Evolutionary conservation across 768 basidiomycete species (phyloP), one percentile per base, ranked within the genome.

Genomic region (Russula sp.): DNA sequence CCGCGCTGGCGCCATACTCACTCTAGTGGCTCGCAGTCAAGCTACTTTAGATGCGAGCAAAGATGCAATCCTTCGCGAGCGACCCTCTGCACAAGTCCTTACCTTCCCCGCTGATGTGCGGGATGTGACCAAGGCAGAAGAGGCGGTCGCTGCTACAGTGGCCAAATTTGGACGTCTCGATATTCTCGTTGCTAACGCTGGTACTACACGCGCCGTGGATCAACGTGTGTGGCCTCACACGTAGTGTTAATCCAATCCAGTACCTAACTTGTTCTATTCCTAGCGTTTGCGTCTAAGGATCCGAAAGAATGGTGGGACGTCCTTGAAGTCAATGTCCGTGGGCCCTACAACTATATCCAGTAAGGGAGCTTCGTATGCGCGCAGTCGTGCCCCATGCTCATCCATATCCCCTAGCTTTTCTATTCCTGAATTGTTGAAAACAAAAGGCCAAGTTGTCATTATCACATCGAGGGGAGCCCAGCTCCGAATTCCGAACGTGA

Each of bases 261-360:
- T 16, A 16, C 5, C 56, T 45, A 34, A 47, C 32, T n/a, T 43
- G 36, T 18, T 14, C 20, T 39, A 6, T 20, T 7, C 39, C 16
- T 34, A 57, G 56, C 35, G 2, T 57, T 57, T 14, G 56, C 56
- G 9, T 22, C 20, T 29, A 35, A 22, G 20, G 58, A 51, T 29
- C 18, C 48, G n/a, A 49, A 39, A 2, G 48, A n/a, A 32, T 59
- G 58, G 58, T 51, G 58, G 58, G 29, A 59, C 8, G 34, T 51
- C 8, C n/a, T 51, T 16, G 58, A 59, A 7, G 39, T 51, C 32
- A 59, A 59, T n/a, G 13, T 59, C 14, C 52, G 42, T 34, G 59
- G 51, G 4, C 1, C 46, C 2, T 54, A 38, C 45, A 54, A 47
- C 43, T 60, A 29, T 16, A 48, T 54, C 16, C 34, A 47, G 59